These are phyloP conservation scores for Pestalotiopsis sp. DNA, from an alignment of 2,329 filamentous ascomycete species.

Conservation along the genomic window DNA sequence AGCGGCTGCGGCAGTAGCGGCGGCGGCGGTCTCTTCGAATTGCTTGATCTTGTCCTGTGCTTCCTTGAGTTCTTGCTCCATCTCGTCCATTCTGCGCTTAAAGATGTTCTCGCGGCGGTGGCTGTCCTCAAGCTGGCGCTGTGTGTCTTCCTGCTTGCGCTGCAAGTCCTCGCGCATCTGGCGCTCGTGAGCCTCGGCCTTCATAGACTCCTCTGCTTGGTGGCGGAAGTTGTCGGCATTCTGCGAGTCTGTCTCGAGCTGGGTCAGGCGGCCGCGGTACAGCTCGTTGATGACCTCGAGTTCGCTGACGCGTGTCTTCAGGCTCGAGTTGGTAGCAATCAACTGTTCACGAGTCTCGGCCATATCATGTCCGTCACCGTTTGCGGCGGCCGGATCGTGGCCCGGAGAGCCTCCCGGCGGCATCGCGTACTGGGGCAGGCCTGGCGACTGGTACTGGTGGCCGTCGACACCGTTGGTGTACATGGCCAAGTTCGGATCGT, in stretches of 20 bases:
- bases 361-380: constrained; percentile 65
- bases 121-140: constrained; percentile 71
- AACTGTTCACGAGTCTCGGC: constrained; percentile 81
- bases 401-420: constrained; percentile 52
- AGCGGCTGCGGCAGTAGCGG: background rate
- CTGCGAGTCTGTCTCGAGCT: constrained; percentile 77
- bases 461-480: constrained; percentile 75
- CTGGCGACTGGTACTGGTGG: constrained; percentile 65
- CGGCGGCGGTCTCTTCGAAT: constrained; percentile 3
- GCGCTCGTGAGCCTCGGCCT: constrained; percentile 59
- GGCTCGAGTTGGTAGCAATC: constrained; percentile 75
- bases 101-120: constrained; percentile 79
- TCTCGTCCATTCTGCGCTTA: constrained; percentile 79
- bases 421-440: constrained; percentile 53
- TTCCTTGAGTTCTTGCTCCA: constrained; percentile 59
- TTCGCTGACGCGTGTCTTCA: constrained; percentile 96
- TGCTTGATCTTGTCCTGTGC: constrained; percentile 27
- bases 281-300: constrained; percentile 92
- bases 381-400: constrained; percentile 51
- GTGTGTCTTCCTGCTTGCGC: constrained; percentile 45
- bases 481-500: constrained; percentile 73
- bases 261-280: constrained; percentile 74
- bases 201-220: constrained; percentile 54
- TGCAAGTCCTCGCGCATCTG: constrained; percentile 54
- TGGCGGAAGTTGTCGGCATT: constrained; percentile 57